Evolutionary conservation across 257 asterid species (phyloP).

Genomic region (Datura wrightii): DNA sequence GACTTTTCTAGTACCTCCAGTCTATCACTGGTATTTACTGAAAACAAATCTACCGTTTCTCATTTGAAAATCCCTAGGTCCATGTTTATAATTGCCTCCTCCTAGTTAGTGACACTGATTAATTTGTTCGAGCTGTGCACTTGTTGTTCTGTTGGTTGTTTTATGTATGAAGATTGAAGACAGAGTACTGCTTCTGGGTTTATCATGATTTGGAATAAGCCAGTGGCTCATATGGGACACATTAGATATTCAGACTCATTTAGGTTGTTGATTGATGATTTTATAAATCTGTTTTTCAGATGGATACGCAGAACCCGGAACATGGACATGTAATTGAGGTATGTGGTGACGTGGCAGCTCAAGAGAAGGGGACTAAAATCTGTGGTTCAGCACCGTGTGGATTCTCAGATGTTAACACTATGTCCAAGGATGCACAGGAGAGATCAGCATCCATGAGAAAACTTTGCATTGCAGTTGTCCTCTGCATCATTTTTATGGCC

Average conservation of each 20-base stretch:
- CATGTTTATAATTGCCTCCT: neutral
- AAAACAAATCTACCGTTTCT: neutral
- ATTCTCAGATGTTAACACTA: conserved; percentile 66
- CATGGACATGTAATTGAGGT: conserved; percentile 65
- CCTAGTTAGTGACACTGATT: neutral
- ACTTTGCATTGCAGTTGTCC: conserved; percentile 67
- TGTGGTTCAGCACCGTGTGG: conserved; percentile 84
- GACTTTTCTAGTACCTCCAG: neutral
- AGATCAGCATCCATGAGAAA: conserved; percentile 79
- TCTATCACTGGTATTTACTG: neutral
- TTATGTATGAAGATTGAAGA: neutral
- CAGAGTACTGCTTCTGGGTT: neutral
- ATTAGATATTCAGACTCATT: neutral
- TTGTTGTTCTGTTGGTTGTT: neutral
- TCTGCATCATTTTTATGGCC: conserved; percentile 79
- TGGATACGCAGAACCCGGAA: conserved; percentile 59
- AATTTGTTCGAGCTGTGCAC: neutral
- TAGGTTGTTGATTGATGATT: conserved; percentile 3
- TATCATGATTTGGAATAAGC: neutral
- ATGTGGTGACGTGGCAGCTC: conserved; percentile 40
- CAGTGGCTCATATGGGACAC: neutral
- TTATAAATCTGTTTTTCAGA: conserved; percentile 46
- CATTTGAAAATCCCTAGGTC: neutral
- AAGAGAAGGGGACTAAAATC: conserved; percentile 58
- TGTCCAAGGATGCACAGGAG: conserved; percentile 69